A percentile compares a stretch with the other conserved stretches of the same genome.
These are phyloP conservation scores for Pseudogymnoascus sp. DNA, from an alignment of 2,329 filamentous ascomycete species.

Conservation along the genomic window DNA sequence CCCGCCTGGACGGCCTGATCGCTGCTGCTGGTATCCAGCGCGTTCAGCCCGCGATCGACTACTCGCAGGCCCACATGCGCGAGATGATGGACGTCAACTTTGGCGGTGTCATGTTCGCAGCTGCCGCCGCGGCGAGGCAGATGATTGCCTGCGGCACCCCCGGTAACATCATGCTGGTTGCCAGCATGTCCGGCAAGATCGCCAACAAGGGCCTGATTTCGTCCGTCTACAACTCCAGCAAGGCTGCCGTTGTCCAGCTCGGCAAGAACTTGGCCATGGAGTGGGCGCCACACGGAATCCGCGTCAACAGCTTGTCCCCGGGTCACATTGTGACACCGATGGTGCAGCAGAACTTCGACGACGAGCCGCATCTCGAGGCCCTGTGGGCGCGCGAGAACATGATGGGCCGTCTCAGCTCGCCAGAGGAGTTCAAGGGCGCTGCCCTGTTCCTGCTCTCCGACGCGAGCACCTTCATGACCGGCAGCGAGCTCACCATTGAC, in stretches of 20 bases:
- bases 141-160: conserved; percentile 71
- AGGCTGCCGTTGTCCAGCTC: conserved; percentile 62
- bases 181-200: conserved; percentile 72
- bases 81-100: conserved; percentile 97
- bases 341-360: conserved; percentile 70
- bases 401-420: conserved; percentile 60
- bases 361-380: conserved; percentile 57
- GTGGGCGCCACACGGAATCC: conserved; percentile 61
- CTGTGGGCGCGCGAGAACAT: conserved; percentile 82
- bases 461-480: conserved; percentile 64
- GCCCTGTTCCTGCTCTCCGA: conserved; percentile 60
- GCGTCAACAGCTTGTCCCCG: conserved; percentile 73
- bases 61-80: conserved; percentile 83
- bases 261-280: conserved; percentile 62
- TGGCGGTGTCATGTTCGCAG: conserved; percentile 84
- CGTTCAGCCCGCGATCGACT: conserved; percentile 86
- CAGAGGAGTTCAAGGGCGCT: conserved; percentile 63
- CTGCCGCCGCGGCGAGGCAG: conserved; percentile 75
- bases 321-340: conserved; percentile 77
- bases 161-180: conserved; percentile 89
- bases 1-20: conserved; percentile 83
- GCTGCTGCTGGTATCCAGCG: conserved; percentile 94
- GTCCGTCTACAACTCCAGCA: conserved; percentile 10
- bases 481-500: conserved; percentile 60
- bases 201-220: conserved; percentile 10